Conservation (phyloP, 2,329 filamentous ascomycete species). For the Fusarium dlaminii region DNA sequence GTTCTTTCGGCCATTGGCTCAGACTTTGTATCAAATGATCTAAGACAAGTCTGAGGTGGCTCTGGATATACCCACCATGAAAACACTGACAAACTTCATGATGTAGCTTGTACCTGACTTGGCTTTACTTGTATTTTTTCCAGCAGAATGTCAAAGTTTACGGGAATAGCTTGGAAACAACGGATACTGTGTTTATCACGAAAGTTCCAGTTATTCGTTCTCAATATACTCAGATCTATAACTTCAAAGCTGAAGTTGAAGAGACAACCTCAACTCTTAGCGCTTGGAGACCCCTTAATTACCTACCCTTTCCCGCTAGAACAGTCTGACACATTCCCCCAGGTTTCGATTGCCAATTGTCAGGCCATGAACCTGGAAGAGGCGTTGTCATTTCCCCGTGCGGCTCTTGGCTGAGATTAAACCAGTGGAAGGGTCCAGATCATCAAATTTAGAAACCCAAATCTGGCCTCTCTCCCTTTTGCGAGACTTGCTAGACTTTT, state of each 20-base stretch:
- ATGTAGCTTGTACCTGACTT: conserved; percentile 5
- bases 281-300: conserved; percentile 9
- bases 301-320: conserved; percentile 24
- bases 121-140: background rate
- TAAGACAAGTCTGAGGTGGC: conserved; percentile 5
- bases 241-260: background rate
- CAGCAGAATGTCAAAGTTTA: background rate
- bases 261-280: background rate
- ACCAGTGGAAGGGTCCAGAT: conserved; percentile 11
- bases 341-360: conserved; percentile 37
- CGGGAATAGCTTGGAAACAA: background rate
- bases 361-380: conserved; percentile 37
- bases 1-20: background rate
- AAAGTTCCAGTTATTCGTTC: background rate
- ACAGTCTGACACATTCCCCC: conserved; percentile 36
- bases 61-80: background rate
- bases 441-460: conserved; percentile 35
- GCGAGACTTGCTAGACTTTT: background rate
- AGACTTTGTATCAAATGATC: background rate
- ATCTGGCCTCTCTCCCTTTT: conserved; percentile 31
- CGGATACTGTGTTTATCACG: background rate
- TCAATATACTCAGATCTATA: background rate
- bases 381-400: conserved; percentile 22
- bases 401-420: conserved; percentile 36
- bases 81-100: conserved; percentile 29